Evolutionary conservation across 2,329 filamentous ascomycete genomes (phyloP).

Genomic region (Cryphonectria naterciae): DNA sequence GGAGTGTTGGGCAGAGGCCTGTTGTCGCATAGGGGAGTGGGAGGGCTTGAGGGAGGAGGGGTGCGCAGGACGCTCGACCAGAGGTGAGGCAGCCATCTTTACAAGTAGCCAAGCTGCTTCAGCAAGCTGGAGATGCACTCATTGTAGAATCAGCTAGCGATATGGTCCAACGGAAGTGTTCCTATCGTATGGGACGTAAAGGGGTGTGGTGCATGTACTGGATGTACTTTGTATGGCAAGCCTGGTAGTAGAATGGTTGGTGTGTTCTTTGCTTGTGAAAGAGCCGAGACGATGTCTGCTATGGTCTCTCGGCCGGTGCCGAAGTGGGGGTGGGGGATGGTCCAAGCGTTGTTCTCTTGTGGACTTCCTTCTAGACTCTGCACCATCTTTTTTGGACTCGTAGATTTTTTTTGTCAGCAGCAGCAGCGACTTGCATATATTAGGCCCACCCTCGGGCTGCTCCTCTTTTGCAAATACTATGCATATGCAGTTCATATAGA

Average conservation of each 20-base stretch:
- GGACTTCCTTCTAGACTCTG: neutral
- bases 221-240: neutral
- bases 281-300: neutral
- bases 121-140: neutral
- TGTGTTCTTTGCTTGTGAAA: conserved; percentile 8
- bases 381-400: neutral
- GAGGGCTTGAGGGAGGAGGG: conserved; percentile 28
- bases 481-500: neutral
- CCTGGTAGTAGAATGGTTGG: neutral
- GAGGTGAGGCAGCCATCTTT: conserved; percentile 52
- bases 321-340: conserved; percentile 3
- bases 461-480: neutral
- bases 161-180: neutral
- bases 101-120: neutral
- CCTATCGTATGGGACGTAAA: too few species aligned
- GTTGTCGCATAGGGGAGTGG: conserved; percentile 35
- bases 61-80: conserved; percentile 41
- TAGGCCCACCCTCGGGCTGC: neutral
- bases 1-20: conserved; percentile 36
- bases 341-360: neutral
- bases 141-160: neutral
- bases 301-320: conserved; percentile 1
- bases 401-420: neutral
- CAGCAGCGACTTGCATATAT: neutral
- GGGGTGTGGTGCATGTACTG: neutral